phyloP scores from a whole-genome alignment of 441 rosid genomes.

The Pelargonium australe region DNA sequence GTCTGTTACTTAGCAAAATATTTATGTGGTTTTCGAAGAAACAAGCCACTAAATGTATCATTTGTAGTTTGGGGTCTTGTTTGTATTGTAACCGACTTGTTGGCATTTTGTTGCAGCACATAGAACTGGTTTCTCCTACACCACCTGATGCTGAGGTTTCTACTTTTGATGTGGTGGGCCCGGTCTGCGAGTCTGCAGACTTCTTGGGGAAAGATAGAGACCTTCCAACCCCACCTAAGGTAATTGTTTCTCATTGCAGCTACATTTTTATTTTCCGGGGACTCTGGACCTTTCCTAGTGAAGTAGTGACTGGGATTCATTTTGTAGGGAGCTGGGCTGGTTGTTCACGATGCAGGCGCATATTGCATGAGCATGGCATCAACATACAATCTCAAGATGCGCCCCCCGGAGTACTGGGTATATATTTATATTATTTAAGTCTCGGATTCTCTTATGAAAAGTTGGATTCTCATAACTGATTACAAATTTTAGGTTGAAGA shows the following conservation, averaged over 20 bases:
- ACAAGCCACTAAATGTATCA: background rate
- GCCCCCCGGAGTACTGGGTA: conserved; percentile 99
- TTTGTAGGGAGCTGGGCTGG: conserved; percentile 82
- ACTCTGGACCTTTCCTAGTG: background rate
- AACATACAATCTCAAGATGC: conserved; percentile 97
- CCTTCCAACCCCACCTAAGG: conserved; percentile 84
- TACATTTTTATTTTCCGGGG: background rate
- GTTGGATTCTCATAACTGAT: background rate
- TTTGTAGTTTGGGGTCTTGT: background rate
- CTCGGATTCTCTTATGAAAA: background rate
- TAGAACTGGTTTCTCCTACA: conserved; percentile 84
- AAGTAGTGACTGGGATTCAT: conserved; percentile 18
- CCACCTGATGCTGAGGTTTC: conserved; percentile 49
- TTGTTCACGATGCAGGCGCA: conserved; percentile 97
- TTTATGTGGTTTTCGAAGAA: background rate
- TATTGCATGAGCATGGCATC: conserved; percentile 99
- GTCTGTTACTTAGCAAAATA: background rate
- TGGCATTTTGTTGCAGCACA: conserved; percentile 50
- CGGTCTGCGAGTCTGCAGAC: conserved; percentile 98
- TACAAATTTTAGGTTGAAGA: conserved; percentile 56
- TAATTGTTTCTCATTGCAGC: conserved; percentile 14
- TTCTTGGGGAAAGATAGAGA: conserved; percentile 94
- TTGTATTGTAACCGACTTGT: conserved; percentile 12
- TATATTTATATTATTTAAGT: background rate
- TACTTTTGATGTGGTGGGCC: conserved; percentile 91